phyloP scores from a whole-genome alignment of 2,329 filamentous ascomycete genomes.

The Sarocladiaceae sp. region DNA sequence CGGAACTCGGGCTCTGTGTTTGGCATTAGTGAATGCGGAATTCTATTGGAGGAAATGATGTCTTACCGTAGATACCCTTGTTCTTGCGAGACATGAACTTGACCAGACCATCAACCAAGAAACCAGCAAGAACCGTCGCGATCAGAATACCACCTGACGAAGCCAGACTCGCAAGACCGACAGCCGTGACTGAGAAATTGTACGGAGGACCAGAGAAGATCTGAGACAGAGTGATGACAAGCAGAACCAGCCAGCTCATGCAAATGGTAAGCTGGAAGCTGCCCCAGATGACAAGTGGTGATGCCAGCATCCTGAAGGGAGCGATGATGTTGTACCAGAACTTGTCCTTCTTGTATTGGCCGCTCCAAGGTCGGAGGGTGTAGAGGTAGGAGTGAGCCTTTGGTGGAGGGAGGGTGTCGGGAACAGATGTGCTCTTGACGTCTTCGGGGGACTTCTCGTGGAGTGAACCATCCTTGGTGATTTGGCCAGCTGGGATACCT shows the following conservation, averaged over 20 bases:
- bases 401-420: not conserved
- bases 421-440: constrained; percentile 5
- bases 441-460: not conserved
- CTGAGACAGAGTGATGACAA: constrained; percentile 25
- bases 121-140: constrained; percentile 26
- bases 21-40: too few species aligned
- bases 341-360: not conserved
- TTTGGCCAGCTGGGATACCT: not conserved
- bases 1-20: constrained; percentile 33
- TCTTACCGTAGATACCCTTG: constrained; percentile 25
- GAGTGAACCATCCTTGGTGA: not conserved
- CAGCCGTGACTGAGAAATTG: constrained; percentile 28
- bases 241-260: constrained; percentile 1
- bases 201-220: constrained; percentile 32
- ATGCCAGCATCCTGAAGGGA: not conserved
- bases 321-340: constrained; percentile 1
- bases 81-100: constrained; percentile 28
- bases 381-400: not conserved
- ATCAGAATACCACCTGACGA: constrained; percentile 18
- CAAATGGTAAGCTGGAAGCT: not conserved
- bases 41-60: too few species aligned
- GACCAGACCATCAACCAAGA: constrained; percentile 28
- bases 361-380: not conserved
- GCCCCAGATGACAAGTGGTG: not conserved
- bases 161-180: constrained; percentile 19